These are phyloP conservation scores for Chaetomidium leptoderma DNA, from an alignment of 495 filamentous ascomycete genomes.

Conservation along the genomic window DNA sequence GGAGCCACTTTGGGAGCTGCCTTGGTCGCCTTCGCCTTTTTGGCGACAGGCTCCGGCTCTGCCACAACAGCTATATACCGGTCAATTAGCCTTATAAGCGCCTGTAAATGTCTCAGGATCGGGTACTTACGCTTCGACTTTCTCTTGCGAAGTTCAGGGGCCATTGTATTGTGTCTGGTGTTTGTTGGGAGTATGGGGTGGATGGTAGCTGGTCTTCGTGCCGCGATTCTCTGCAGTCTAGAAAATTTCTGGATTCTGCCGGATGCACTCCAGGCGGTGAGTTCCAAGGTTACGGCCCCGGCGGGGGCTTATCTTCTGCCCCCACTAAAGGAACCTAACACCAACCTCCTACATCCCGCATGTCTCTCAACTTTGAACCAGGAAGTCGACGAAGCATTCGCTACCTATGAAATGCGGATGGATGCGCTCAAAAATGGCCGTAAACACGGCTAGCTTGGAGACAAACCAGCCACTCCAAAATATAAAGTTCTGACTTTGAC, in stretches of 20 bases:
- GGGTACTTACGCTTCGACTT: conserved; percentile 65
- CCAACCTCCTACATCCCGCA: no score
- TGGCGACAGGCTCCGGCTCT: conserved; percentile 52
- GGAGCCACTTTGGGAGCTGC: conserved; percentile 31
- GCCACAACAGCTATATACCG: conserved; percentile 35
- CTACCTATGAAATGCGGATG: no score
- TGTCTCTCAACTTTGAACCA: no score
- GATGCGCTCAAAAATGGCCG: no score
- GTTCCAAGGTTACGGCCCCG: neutral
- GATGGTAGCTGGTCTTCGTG: neutral
- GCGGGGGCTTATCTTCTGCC: no score
- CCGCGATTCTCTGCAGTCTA: conserved; percentile 5
- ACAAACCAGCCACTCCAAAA: no score
- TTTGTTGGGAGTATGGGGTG: neutral
- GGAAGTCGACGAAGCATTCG: no score
- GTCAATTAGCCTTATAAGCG: conserved; percentile 24
- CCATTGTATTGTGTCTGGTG: conserved; percentile 57
- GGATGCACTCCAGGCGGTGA: conserved; percentile 18
- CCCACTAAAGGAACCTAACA: neutral
- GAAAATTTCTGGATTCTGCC: conserved; percentile 30
- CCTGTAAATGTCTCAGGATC: neutral
- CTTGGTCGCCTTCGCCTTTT: conserved; percentile 51
- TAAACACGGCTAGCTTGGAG: no score
- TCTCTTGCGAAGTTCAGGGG: conserved; percentile 62
- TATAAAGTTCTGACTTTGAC: no score